Evolutionary conservation across 2,329 filamentous ascomycete genomes (phyloP), one percentile per base, ranked within the genome.

Genomic region (Podosphaera aphanis): DNA sequence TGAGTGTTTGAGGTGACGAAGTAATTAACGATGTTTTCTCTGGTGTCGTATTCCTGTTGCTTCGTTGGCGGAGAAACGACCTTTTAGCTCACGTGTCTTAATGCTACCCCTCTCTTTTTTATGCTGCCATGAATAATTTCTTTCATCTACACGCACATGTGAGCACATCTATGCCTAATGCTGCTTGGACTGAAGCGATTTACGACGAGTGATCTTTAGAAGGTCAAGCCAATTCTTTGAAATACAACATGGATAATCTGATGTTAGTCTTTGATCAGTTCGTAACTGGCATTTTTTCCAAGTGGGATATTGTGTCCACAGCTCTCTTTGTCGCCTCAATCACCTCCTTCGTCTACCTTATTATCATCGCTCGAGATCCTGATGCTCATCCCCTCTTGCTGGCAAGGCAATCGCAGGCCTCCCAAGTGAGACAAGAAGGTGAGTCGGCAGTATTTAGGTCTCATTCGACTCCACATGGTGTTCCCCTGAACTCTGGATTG

Each of bases 351-450:
- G 69, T 77, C 47, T 85, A 83, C 62, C 72, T 77, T 39, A 64
- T 92, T 51, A 66, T 81, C 55, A 74, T 74, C 49, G 71, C 73
- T 44, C 72, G 74, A 49, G 88, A 94, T 45, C 82, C 90, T 5
- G 90, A 98, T 64, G 80, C 81, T 4, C 90, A 95, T 62, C 88
- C 90, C 29, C 77, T 93, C 62, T 72, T 95, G 42, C 77, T 98
- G 23, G 82, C 83, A 46, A 75, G 88, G 46, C 90, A 95, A 66
- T 74, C 84, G 2, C 70, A 77, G 51, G 71, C 80, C 44, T 81
- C 83, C 7, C 74, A 78, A 11, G 80, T 95, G 45, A 74, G 90
- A 54, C 77, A 88, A 54, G 74, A 81, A 48, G 80, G 83, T 53
- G 82, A 95, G 62, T 93, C 84, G 36, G 78, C 90, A 41, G 66